A percentile compares a stretch with the other conserved stretches of the same genome.
phyloP scores from a whole-genome alignment of 306 rosid genomes.

The Lathyrus sativus region DNA sequence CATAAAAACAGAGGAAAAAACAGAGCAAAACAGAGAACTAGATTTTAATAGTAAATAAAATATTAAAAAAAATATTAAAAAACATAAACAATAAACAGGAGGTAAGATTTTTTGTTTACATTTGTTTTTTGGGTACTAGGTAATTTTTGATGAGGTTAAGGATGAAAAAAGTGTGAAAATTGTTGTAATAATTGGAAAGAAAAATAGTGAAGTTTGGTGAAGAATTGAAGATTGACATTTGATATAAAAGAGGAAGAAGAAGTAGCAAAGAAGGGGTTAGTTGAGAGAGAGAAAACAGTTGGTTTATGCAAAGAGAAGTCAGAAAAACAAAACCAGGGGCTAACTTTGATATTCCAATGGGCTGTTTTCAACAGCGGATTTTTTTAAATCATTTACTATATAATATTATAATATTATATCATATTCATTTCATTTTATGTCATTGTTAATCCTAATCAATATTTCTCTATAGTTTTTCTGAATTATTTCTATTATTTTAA shows the following conservation, averaged over 20 bases:
- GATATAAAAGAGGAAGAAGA: slow-evolving; percentile 60
- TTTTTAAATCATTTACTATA: slow-evolving; percentile 19
- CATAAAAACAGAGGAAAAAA: background rate
- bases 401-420: background rate
- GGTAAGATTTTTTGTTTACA: slow-evolving; percentile 2
- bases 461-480: no score
- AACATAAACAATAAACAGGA: background rate
- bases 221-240: slow-evolving; percentile 38
- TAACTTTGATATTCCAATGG: slow-evolving; percentile 86
- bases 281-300: slow-evolving; percentile 62
- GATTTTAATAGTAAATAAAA: background rate
- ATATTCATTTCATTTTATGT: slow-evolving; percentile 4
- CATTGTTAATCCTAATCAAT: background rate
- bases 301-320: slow-evolving; percentile 55
- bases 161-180: slow-evolving; percentile 41
- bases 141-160: slow-evolving; percentile 6
- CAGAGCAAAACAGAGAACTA: slow-evolving; percentile 16
- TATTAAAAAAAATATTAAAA: background rate
- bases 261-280: slow-evolving; percentile 42
- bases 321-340: slow-evolving; percentile 94
- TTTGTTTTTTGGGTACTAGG: background rate
- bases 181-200: slow-evolving; percentile 35
- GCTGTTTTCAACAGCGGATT: slow-evolving; percentile 97
- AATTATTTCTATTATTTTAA: no score
- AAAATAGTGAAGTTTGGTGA: slow-evolving; percentile 46